Conservation (phyloP, 129 eudicot genomes). For the Dittrichia graveolens region DNA sequence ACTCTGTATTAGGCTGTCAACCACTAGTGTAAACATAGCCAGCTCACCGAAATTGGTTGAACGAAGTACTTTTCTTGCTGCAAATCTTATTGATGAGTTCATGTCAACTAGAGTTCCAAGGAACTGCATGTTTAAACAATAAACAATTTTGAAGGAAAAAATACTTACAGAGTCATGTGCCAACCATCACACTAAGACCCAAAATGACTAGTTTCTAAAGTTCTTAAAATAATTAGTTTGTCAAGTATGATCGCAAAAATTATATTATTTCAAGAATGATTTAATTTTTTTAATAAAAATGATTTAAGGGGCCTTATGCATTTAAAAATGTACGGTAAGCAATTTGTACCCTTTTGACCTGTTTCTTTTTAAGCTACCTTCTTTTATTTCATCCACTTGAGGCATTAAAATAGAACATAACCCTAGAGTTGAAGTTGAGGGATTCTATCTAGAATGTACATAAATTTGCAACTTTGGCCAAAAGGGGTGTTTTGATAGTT, state of each 20-base stretch:
- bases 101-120: slow-evolving; percentile 63
- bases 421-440: background rate
- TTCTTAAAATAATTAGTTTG: background rate
- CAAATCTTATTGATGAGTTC: slow-evolving; percentile 58
- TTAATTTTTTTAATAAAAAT: background rate
- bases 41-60: slow-evolving; percentile 45
- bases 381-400: background rate
- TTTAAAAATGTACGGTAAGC: background rate
- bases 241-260: background rate
- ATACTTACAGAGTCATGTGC: background rate
- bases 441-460: background rate
- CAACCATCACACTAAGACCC: background rate
- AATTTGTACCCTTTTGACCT: background rate
- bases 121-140: slow-evolving; percentile 52
- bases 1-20: slow-evolving; percentile 51
- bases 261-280: background rate
- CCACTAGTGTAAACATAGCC: slow-evolving; percentile 50
- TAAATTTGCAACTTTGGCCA: background rate
- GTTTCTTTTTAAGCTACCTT: background rate
- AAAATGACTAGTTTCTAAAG: background rate
- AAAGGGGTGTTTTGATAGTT: no score
- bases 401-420: background rate
- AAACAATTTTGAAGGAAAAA: background rate
- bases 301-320: background rate
- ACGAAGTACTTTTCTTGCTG: slow-evolving; percentile 63